Evolutionary conservation across 306 rosid genomes (phyloP), one percentile per base, ranked within the genome.

Genomic region (Urtica urens): DNA sequence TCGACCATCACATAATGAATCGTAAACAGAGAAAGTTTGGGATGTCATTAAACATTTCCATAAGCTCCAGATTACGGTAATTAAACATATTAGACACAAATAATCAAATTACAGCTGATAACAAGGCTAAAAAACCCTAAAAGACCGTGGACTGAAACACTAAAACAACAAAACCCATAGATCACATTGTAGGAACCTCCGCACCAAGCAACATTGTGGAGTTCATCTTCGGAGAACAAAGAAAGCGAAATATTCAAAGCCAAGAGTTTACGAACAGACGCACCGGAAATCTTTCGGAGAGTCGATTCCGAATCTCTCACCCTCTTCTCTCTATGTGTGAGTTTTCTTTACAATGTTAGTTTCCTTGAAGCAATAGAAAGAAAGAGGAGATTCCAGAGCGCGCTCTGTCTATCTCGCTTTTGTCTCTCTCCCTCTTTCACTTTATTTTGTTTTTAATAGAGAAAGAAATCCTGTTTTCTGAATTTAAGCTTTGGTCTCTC

Each of bases 181-280:
- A 27, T 39, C 56, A 48, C 66, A 55, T 37, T 35, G 30, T 23
- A 49, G n/a, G 46, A n/a, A 31, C 51, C 62, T 58, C 33, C 43
- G 57, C 34, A 47, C 49, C 40, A 55, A 24, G 42, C 15, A 65
- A 68, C 40, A 12, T 24, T 21, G 46, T 10, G 6, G 33, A 44
- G 14, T n/a, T n/a, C n/a, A n/a, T n/a, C n/a, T n/a, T n/a, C n/a
- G n/a, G 23, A 38, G 25, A 9, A 29, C 13, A 17, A 18, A n/a
- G 24, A 20, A 29, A 15, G 10, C 20, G 21, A 10, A 33, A 17
- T 20, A 13, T 19, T 10, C 17, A 13, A 26, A 49, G 19, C 21
- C 20, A 2, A 51, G 21, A 34, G 40, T 54, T 23, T n/a, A n/a
- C n/a, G n/a, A n/a, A n/a, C n/a, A n/a, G n/a, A n/a, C n/a, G n/a